Evolutionary conservation across 2,329 filamentous ascomycete genomes (phyloP), one percentile per base, ranked within the genome.

Genomic region (Thielaviopsis euricoi): DNA sequence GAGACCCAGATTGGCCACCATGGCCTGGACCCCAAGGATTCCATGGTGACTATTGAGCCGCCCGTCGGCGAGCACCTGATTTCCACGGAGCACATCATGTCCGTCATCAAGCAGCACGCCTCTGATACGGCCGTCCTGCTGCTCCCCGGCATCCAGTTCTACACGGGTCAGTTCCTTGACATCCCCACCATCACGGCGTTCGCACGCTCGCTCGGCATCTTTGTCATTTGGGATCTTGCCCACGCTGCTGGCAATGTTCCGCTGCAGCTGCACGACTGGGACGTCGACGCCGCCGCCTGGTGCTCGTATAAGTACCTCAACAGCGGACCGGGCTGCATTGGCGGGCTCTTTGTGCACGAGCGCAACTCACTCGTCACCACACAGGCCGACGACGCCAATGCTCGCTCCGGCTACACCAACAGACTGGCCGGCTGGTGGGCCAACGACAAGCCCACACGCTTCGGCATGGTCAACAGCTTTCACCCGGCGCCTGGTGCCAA

Each of bases 231-330:
- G 89, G 89, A 95, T 67, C 81, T 93, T 25, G 89, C 89, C 0
- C 89, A 95, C 68, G 87, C 88, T 0, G 86, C 80, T 22, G 89
- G 89, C 33, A 95, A 95, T 66, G 86, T 94, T 1, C 82, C 86
- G 48, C 71, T 95, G 19, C 71, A 76, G 59, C 76, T 95, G 21
- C 89, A 95, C 69, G 87, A 91, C 64, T 95, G 89, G 89, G 78
- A 86, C 63, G 88, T 94, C 37, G 89, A 95, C 68, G 95, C 95
- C 65, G 89, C 90, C 17, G 87, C 80, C 57, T 95, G 89, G 89
- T 95, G 89, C 70, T 90, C 85, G 19, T 95, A 95, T 76, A 95
- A 95, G 72, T 95, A 95, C 72, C 79, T 95, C 68, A 95, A 95
- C 67, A 82, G 83, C 25, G 89, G 89, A 0, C 88, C 89, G 0